Evolutionary conservation across 2,329 filamentous ascomycete genomes (phyloP).

Genomic region (Aspergillus alliaceus): DNA sequence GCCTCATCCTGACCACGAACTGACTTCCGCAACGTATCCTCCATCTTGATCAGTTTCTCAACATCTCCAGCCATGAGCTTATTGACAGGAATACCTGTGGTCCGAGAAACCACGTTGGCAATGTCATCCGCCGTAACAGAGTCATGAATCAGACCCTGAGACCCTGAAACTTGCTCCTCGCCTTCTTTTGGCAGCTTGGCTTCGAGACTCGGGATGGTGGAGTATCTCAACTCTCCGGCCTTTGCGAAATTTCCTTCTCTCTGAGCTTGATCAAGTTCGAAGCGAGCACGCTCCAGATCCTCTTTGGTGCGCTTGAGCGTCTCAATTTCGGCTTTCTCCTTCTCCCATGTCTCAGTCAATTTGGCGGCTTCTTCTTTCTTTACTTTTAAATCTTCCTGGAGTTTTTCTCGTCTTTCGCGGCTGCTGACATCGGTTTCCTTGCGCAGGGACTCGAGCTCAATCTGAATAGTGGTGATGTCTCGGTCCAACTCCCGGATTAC

Average conservation of each 20-base stretch:
- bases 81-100: slow-evolving; percentile 88
- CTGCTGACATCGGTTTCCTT: slow-evolving; percentile 93
- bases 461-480: slow-evolving; percentile 95
- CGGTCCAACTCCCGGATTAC: slow-evolving; percentile 90
- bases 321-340: slow-evolving; percentile 82
- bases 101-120: slow-evolving; percentile 82
- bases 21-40: slow-evolving; percentile 78
- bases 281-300: slow-evolving; percentile 79
- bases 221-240: slow-evolving; percentile 88
- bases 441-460: slow-evolving; percentile 88
- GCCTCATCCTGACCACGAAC: slow-evolving; percentile 95
- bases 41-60: slow-evolving; percentile 94
- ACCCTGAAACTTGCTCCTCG: slow-evolving; percentile 44
- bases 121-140: slow-evolving; percentile 96
- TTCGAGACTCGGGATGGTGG: slow-evolving; percentile 79
- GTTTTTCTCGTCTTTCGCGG: slow-evolving; percentile 80
- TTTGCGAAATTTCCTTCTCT: slow-evolving; percentile 83
- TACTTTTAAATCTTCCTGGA: slow-evolving; percentile 72
- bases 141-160: slow-evolving; percentile 75
- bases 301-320: slow-evolving; percentile 83
- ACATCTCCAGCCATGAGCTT: slow-evolving; percentile 93
- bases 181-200: slow-evolving; percentile 76
- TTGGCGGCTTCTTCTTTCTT: slow-evolving; percentile 75
- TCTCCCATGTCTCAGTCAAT: slow-evolving; percentile 83
- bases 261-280: slow-evolving; percentile 85